Evolutionary conservation across 495 filamentous ascomycete genomes (phyloP).

Genomic region (Pyrenopolyporus hunteri): DNA sequence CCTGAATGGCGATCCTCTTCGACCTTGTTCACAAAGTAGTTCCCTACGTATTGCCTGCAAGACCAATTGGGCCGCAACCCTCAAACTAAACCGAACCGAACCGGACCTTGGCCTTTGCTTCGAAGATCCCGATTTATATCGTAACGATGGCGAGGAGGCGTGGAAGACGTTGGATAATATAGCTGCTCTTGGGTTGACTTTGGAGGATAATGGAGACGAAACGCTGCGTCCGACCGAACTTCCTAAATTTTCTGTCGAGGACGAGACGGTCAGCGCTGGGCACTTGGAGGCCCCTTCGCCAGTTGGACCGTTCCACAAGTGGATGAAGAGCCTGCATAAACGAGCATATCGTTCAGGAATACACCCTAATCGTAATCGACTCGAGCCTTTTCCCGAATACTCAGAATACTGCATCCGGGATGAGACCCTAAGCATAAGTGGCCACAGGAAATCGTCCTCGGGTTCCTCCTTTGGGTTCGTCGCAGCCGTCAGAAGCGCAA

Average conservation of each 20-base stretch:
- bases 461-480: conserved; percentile 76
- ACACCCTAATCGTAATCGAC: conserved; percentile 34
- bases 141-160: conserved; percentile 27
- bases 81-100: conserved; percentile 42
- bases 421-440: conserved; percentile 31
- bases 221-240: conserved; percentile 37
- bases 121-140: conserved; percentile 33
- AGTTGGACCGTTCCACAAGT: conserved; percentile 59
- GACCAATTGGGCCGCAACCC: conserved; percentile 42
- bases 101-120: conserved; percentile 35
- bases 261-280: conserved; percentile 10
- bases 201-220: conserved; percentile 43
- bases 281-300: conserved; percentile 15
- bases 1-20: conserved; percentile 32
- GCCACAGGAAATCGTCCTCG: conserved; percentile 67
- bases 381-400: conserved; percentile 56
- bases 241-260: conserved; percentile 34
- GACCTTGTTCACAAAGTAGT: conserved; percentile 41
- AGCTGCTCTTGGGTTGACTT: conserved; percentile 45
- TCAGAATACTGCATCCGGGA: conserved; percentile 47
- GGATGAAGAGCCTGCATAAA: conserved; percentile 62
- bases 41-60: conserved; percentile 45
- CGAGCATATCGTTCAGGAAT: conserved; percentile 52
- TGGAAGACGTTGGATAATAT: conserved; percentile 54
- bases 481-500: conserved; percentile 76